phyloP scores from a whole-genome alignment of 2,329 filamentous ascomycete species.

The Cadophora luteo-olivacea region DNA sequence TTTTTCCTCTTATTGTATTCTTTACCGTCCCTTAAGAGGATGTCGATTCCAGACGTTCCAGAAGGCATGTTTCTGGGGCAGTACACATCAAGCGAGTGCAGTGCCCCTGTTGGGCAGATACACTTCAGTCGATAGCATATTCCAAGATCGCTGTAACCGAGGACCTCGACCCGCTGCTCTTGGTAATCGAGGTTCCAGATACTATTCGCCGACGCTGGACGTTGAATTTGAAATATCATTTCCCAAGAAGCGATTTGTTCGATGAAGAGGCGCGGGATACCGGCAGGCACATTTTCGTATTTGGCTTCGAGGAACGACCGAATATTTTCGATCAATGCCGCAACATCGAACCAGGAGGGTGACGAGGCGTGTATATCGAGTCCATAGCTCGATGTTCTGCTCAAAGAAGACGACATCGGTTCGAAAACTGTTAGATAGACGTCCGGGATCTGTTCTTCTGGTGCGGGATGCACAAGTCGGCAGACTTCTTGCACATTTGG shows the following conservation, averaged over 20 bases:
- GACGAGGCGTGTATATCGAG: neutral
- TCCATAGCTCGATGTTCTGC: too few relatives aligned
- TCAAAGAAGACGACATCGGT: too few relatives aligned
- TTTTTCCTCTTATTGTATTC: conserved; percentile 2
- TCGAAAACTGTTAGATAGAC: too few relatives aligned
- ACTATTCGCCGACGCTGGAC: conserved; percentile 22
- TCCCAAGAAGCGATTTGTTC: conserved; percentile 16
- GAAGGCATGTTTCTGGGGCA: conserved; percentile 21
- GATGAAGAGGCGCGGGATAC: conserved; percentile 5
- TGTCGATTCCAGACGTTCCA: neutral
- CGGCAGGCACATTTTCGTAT: neutral
- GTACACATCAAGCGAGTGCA: conserved; percentile 18
- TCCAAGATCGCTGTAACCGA: conserved; percentile 1
- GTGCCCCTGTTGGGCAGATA: conserved; percentile 5
- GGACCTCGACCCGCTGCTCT: conserved; percentile 23
- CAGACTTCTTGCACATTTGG: too few relatives aligned
- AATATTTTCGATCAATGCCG: neutral
- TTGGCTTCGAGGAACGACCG: neutral
- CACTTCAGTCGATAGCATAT: conserved; percentile 20
- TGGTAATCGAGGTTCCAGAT: conserved; percentile 31
- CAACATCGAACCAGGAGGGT: neutral
- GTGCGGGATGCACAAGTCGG: too few relatives aligned
- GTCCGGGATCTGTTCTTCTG: too few relatives aligned
- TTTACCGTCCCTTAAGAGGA: neutral
- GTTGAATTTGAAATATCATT: conserved; percentile 8